Evolutionary conservation across 495 filamentous ascomycete species (phyloP).

Genomic region (Wilcoxina mikolae): DNA sequence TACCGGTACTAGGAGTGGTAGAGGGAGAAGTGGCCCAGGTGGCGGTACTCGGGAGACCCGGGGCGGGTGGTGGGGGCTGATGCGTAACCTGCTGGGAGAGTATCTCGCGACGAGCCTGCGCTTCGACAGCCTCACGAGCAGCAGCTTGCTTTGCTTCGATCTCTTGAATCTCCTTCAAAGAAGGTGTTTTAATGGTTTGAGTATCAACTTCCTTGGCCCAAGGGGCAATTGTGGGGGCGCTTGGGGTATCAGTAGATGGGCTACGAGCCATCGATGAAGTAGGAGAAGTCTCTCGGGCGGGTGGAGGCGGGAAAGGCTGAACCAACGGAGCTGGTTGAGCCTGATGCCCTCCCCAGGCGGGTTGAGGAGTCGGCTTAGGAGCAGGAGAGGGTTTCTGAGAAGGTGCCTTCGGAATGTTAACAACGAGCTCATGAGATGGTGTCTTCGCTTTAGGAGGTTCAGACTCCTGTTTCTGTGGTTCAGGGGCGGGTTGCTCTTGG

Average conservation of each 20-base stretch:
- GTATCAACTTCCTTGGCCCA: slow-evolving; percentile 66
- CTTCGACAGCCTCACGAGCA: slow-evolving; percentile 68
- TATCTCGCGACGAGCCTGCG: slow-evolving; percentile 60
- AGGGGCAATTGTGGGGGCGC: slow-evolving; percentile 59
- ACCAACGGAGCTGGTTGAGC: slow-evolving; percentile 30
- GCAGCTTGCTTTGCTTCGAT: slow-evolving; percentile 88
- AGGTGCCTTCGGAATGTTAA: slow-evolving; percentile 17
- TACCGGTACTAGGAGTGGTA: slow-evolving; percentile 37
- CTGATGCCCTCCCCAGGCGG: slow-evolving; percentile 17
- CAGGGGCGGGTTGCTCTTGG: slow-evolving; percentile 18
- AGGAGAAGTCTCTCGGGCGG: slow-evolving; percentile 10
- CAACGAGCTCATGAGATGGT: slow-evolving; percentile 9
- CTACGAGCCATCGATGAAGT: slow-evolving; percentile 17
- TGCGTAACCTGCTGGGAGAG: slow-evolving; percentile 68
- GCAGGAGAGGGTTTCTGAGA: slow-evolving; percentile 32
- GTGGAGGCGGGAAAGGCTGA: slow-evolving; percentile 27
- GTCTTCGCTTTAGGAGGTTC: slow-evolving; percentile 12
- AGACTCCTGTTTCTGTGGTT: neutral
- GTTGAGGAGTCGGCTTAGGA: slow-evolving; percentile 45
- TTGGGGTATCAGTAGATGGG: slow-evolving; percentile 39
- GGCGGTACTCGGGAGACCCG: slow-evolving; percentile 71
- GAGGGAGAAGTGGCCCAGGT: slow-evolving; percentile 77
- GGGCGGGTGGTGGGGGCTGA: slow-evolving; percentile 46
- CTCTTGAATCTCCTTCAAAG: slow-evolving; percentile 93
- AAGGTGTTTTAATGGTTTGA: slow-evolving; percentile 66